These are phyloP conservation scores for Ophiostoma quercus DNA, from an alignment of 2,329 filamentous ascomycete species.

Conservation along the genomic window DNA sequence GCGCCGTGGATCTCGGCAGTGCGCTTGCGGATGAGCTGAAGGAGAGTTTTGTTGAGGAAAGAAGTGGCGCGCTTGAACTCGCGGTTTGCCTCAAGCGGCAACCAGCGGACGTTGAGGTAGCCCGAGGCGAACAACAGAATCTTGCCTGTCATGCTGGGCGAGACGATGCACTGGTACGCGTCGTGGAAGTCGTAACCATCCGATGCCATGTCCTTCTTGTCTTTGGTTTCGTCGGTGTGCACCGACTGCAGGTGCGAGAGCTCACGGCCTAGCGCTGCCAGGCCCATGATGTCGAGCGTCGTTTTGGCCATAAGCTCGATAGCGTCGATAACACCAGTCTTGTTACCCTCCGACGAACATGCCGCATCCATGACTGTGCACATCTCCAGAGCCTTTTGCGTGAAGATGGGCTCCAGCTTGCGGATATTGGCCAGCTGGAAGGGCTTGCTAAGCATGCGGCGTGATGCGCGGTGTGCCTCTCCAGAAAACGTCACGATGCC, in stretches of 20 bases:
- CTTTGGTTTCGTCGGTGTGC: background rate
- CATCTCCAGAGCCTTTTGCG: slow-evolving; percentile 33
- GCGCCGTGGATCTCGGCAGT: slow-evolving; percentile 28
- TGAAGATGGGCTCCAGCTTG: slow-evolving; percentile 39
- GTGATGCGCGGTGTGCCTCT: slow-evolving; percentile 23
- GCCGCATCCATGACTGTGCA: slow-evolving; percentile 32
- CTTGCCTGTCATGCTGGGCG: slow-evolving; percentile 32
- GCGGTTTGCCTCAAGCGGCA: slow-evolving; percentile 29
- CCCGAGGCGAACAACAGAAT: slow-evolving; percentile 22
- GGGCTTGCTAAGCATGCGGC: slow-evolving; percentile 27
- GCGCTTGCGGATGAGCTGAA: slow-evolving; percentile 33
- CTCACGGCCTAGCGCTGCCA: slow-evolving; percentile 36
- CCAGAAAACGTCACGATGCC: slow-evolving; percentile 23
- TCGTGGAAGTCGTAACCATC: slow-evolving; percentile 29
- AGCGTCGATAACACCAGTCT: slow-evolving; percentile 22
- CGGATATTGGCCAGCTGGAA: slow-evolving; percentile 38
- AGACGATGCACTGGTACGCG: slow-evolving; percentile 33
- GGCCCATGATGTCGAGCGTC: slow-evolving; percentile 36
- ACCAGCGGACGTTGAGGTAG: slow-evolving; percentile 33
- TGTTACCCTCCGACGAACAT: background rate
- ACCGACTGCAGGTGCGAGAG: slow-evolving; percentile 31
- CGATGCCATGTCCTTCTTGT: background rate
- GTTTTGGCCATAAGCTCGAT: slow-evolving; percentile 31
- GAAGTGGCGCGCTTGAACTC: slow-evolving; percentile 31
- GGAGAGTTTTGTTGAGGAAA: slow-evolving; percentile 31